These are phyloP conservation scores for Bromus sterilis DNA, from an alignment of 176 grass and related monocot species.

Conservation along the genomic window DNA sequence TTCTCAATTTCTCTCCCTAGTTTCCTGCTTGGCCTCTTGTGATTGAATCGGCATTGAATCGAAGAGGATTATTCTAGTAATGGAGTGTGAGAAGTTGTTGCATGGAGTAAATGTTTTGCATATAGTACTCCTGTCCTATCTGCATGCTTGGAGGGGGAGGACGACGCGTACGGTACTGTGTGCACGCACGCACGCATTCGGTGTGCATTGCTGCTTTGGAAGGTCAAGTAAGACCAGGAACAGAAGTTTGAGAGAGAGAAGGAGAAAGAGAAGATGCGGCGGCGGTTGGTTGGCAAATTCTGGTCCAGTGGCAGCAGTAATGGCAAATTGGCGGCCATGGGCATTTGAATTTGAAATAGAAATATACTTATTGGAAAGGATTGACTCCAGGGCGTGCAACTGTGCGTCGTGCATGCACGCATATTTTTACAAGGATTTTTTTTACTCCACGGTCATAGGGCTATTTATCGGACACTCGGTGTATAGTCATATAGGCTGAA, in stretches of 20 bases:
- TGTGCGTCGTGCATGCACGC: not conserved
- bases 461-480: no score
- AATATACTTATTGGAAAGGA: not conserved
- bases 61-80: constrained; percentile 27
- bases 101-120: constrained; percentile 26
- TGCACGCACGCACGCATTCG: not conserved
- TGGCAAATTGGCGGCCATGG: not conserved
- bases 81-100: constrained; percentile 16
- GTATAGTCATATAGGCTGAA: no score
- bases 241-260: not conserved
- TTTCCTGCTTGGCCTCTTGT: not conserved
- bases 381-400: not conserved
- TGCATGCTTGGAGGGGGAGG: not conserved
- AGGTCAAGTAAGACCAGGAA: not conserved
- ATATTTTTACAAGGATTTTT: no score
- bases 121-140: not conserved
- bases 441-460: no score
- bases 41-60: constrained; percentile 22
- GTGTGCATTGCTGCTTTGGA: not conserved
- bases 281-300: not conserved
- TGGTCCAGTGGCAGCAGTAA: not conserved
- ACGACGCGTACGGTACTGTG: not conserved
- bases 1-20: not conserved
- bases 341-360: not conserved
- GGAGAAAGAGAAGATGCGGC: not conserved